Conservation (phyloP, 352 stramenopile genomes). For the Paralagenidium karlingii region DNA sequence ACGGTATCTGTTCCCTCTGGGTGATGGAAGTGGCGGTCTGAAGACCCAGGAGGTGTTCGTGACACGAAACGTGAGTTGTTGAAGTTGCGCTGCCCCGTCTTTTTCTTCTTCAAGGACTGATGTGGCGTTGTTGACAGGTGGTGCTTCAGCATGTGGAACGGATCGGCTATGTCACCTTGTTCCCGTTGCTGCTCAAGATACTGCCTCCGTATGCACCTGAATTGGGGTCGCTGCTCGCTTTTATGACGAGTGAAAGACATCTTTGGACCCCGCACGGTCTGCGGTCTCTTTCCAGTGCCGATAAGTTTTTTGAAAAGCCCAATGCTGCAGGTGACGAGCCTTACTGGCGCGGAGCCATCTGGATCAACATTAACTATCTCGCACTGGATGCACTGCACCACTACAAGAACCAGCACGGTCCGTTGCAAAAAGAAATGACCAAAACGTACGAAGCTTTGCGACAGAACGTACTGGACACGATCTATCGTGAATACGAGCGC, state of each 20-base stretch:
- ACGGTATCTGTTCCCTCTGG: conserved; percentile 62
- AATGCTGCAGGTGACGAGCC: conserved; percentile 86
- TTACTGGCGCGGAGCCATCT: conserved; percentile 91
- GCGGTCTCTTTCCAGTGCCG: conserved; percentile 73
- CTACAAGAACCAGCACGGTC: conserved; percentile 37
- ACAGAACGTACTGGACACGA: conserved; percentile 41
- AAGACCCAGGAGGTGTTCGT: conserved; percentile 65
- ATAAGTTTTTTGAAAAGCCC: conserved; percentile 80
- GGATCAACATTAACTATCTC: conserved; percentile 92
- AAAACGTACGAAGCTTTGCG: conserved; percentile 37
- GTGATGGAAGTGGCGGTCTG: conserved; percentile 63
- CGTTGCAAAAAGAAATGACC: conserved; percentile 26
- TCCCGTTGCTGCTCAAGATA: conserved; percentile 72
- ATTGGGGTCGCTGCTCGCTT: conserved; percentile 35
- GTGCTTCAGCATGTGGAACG: conserved; percentile 65
- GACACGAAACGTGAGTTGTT: conserved; percentile 18
- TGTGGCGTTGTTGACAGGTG: conserved; percentile 8
- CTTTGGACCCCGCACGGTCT: conserved; percentile 71
- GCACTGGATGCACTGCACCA: conserved; percentile 72
- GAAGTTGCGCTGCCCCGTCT: background rate
- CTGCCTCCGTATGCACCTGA: conserved; percentile 52
- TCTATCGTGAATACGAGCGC: conserved; percentile 69
- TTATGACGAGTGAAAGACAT: conserved; percentile 46
- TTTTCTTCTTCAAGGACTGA: background rate
- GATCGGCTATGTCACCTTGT: conserved; percentile 82